These are phyloP conservation scores for Hygrophorus pudorinus DNA, from an alignment of 768 basidiomycete species.

Conservation along the genomic window DNA sequence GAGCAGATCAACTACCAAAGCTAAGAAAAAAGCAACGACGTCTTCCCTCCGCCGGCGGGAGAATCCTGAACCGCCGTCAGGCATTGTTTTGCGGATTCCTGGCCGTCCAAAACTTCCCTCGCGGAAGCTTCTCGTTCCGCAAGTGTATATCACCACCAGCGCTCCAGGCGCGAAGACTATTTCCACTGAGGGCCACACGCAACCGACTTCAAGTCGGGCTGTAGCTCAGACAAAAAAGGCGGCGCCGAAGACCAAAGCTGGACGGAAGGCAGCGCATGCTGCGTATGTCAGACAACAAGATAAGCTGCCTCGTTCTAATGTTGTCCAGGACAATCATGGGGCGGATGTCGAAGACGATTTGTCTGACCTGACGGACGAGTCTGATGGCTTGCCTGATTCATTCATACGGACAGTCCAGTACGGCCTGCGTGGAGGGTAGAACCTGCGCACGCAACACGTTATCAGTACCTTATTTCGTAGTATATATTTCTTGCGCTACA, in stretches of 20 bases:
- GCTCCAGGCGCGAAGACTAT: background rate
- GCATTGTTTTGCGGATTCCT: conserved; percentile 8
- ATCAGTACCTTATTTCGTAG: no score
- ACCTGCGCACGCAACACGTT: background rate
- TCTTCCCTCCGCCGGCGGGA: background rate
- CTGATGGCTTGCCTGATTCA: conserved; percentile 9
- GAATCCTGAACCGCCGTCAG: conserved; percentile 6
- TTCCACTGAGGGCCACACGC: background rate
- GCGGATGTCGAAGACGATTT: background rate
- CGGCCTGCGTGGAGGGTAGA: conserved; percentile 9
- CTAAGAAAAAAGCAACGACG: background rate
- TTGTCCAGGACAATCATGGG: conserved; percentile 5
- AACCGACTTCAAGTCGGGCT: conserved; percentile 8
- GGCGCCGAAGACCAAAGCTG: background rate
- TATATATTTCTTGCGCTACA: no score
- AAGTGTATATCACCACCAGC: background rate
- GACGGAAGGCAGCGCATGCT: background rate
- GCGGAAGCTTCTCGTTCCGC: background rate
- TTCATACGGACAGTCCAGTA: conserved; percentile 14
- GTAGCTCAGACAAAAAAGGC: background rate
- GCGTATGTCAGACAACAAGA: no score
- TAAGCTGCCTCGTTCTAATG: background rate
- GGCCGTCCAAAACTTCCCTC: background rate
- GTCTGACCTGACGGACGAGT: conserved; percentile 1
- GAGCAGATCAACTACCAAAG: conserved; percentile 5